Evolutionary conservation across 176 grass and related monocot genomes (phyloP).

Genomic region (Cocos nucifera): DNA sequence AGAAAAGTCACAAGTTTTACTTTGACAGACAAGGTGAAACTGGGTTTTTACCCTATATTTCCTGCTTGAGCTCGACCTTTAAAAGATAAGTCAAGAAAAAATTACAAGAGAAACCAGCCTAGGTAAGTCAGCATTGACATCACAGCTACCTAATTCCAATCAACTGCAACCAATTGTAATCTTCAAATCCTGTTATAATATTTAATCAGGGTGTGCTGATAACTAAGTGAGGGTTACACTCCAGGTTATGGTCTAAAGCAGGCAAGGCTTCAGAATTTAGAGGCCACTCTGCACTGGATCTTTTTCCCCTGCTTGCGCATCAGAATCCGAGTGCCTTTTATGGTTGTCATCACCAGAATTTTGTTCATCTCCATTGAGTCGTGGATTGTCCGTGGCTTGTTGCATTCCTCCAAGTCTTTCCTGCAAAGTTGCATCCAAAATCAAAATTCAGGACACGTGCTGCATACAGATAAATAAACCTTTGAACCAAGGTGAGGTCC

Average conservation of each 20-base stretch:
- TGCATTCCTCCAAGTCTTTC: slow-evolving; percentile 1
- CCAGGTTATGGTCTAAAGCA: not conserved
- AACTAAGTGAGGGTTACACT: not conserved
- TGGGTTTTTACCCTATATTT: slow-evolving; percentile 45
- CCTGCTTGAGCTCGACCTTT: slow-evolving; percentile 48
- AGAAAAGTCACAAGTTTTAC: no score
- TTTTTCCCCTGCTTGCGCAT: slow-evolving; percentile 2
- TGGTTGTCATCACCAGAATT: not conserved
- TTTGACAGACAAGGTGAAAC: slow-evolving; percentile 37
- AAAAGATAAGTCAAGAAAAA: slow-evolving; percentile 92
- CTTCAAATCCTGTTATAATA: not conserved
- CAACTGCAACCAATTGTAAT: not conserved
- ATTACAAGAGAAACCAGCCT: slow-evolving; percentile 48
- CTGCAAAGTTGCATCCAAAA: not conserved
- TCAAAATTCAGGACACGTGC: not conserved
- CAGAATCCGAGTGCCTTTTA: not conserved
- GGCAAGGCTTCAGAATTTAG: not conserved
- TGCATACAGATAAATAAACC: not conserved
- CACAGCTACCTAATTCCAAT: slow-evolving; percentile 5
- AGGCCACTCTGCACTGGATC: slow-evolving; percentile 1
- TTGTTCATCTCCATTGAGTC: not conserved
- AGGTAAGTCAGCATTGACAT: slow-evolving; percentile 4
- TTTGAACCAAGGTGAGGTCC: not conserved
- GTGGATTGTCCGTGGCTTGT: not conserved
- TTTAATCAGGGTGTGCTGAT: not conserved